phyloP scores from a whole-genome alignment of 2,329 filamentous ascomycete species.

The Phaeosphaeriaceae sp. region DNA sequence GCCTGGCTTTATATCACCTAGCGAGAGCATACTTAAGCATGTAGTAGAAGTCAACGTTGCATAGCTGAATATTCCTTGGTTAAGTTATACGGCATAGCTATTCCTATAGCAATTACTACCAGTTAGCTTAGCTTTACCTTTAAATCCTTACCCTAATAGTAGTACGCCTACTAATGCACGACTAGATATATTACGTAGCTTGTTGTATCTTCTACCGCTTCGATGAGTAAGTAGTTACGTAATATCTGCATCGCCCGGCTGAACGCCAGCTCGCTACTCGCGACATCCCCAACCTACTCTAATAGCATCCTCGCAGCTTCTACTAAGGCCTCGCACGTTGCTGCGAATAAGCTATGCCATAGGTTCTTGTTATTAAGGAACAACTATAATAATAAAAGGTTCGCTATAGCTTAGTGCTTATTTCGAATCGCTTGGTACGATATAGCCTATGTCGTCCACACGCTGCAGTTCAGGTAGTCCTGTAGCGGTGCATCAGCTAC shows the following conservation, averaged over 20 bases:
- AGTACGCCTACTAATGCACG: conserved; percentile 22
- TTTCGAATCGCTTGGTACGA: conserved; percentile 36
- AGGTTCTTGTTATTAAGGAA: conserved; percentile 34
- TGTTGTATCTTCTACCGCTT: conserved; percentile 16
- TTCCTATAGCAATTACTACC: conserved; percentile 18
- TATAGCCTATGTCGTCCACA: conserved; percentile 42
- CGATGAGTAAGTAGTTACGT: conserved; percentile 30
- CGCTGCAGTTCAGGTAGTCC: conserved; percentile 30
- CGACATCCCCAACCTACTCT: conserved; percentile 21
- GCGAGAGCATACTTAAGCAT: conserved; percentile 14
- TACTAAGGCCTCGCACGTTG: conserved; percentile 4
- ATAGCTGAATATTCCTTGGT: conserved; percentile 10
- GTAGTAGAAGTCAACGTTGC: conserved; percentile 26
- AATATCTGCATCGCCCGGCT: conserved; percentile 25
- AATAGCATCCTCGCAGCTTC: conserved; percentile 9
- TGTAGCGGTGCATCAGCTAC: conserved; percentile 17
- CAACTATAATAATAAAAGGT: conserved; percentile 38
- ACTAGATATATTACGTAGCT: conserved; percentile 28
- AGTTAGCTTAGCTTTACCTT: conserved; percentile 13
- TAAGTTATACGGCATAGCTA: conserved; percentile 11
- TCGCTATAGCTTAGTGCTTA: conserved; percentile 23
- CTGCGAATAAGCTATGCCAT: conserved; percentile 32
- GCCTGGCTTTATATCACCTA: conserved; percentile 7
- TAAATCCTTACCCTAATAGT: conserved; percentile 17
- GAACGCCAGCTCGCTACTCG: conserved; percentile 23